phyloP scores from a whole-genome alignment of 345 rosid species.

The Salix exigua region DNA sequence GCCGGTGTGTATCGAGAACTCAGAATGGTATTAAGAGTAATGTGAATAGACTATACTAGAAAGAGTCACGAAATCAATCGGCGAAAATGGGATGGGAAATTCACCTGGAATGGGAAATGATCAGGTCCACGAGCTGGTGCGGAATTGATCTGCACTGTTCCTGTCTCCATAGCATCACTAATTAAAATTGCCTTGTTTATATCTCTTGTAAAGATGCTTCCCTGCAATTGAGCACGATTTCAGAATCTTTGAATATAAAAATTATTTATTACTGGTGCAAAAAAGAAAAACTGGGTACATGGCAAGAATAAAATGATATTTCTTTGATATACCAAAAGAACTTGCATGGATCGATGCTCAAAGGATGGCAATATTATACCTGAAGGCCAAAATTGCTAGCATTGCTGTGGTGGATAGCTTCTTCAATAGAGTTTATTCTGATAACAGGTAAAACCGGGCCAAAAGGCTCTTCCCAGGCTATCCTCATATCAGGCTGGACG shows the following conservation, averaged over 20 bases:
- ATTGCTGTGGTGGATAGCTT: slow-evolving; percentile 95
- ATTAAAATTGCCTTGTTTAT: slow-evolving; percentile 31
- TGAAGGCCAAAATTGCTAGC: slow-evolving; percentile 96
- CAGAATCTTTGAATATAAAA: not conserved
- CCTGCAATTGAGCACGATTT: slow-evolving; percentile 1
- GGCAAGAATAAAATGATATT: too few species aligned
- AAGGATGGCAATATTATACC: slow-evolving; percentile 30
- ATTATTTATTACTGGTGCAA: too few species aligned
- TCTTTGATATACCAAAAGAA: too few species aligned
- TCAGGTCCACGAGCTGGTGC: slow-evolving; percentile 35
- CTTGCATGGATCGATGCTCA: not conserved
- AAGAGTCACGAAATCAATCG: too few species aligned
- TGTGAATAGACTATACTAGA: not conserved
- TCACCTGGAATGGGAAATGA: slow-evolving; percentile 35
- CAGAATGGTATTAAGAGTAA: too few species aligned
- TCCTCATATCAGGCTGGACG: slow-evolving; percentile 90
- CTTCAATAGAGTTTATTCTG: slow-evolving; percentile 69
- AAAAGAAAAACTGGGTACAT: not conserved
- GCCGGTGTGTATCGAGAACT: too few species aligned
- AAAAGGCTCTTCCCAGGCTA: slow-evolving; percentile 97
- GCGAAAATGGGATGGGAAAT: not conserved
- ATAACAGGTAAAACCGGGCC: slow-evolving; percentile 85
- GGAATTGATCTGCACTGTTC: slow-evolving; percentile 31
- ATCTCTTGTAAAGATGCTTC: slow-evolving; percentile 30
- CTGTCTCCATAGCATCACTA: slow-evolving; percentile 35